phyloP scores from a whole-genome alignment of 202 grass and related monocot genomes.

The Schoenoplectus triqueter region DNA sequence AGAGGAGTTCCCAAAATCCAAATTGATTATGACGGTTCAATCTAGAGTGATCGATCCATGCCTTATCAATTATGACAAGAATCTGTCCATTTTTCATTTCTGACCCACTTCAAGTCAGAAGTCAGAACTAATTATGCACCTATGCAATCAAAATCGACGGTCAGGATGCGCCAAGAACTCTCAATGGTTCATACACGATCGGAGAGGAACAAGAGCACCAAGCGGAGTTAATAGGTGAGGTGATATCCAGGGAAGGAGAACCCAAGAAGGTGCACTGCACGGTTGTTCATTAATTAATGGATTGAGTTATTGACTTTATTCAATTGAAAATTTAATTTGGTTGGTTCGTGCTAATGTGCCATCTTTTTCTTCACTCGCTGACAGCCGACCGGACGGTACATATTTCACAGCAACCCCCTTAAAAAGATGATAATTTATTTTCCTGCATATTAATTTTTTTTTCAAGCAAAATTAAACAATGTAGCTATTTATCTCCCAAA shows the following conservation, averaged over 20 bases:
- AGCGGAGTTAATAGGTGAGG: slow-evolving; percentile 10
- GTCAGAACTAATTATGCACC: background rate
- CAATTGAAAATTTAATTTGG: slow-evolving; percentile 11
- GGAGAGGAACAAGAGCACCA: background rate
- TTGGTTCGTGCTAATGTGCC: background rate
- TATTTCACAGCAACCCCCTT: background rate
- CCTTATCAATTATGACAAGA: background rate
- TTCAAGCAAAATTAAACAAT: background rate
- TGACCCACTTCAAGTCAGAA: background rate
- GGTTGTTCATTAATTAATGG: background rate
- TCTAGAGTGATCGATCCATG: background rate
- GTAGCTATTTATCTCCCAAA: background rate
- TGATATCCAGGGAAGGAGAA: slow-evolving; percentile 24
- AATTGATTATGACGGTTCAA: background rate
- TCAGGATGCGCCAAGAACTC: background rate
- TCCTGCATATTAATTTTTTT: background rate
- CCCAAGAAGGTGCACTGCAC: slow-evolving; percentile 6
- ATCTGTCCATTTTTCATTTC: background rate
- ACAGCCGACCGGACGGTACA: background rate
- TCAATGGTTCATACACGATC: background rate
- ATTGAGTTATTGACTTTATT: background rate
- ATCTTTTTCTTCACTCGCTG: slow-evolving; percentile 9
- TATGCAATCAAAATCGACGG: background rate
- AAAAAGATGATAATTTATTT: background rate
- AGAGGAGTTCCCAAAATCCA: background rate